A percentile compares a stretch with the other conserved stretches of the same genome.
Evolutionary conservation across 176 grass and related monocot species (phyloP).

Genomic region (Oryza nivara): DNA sequence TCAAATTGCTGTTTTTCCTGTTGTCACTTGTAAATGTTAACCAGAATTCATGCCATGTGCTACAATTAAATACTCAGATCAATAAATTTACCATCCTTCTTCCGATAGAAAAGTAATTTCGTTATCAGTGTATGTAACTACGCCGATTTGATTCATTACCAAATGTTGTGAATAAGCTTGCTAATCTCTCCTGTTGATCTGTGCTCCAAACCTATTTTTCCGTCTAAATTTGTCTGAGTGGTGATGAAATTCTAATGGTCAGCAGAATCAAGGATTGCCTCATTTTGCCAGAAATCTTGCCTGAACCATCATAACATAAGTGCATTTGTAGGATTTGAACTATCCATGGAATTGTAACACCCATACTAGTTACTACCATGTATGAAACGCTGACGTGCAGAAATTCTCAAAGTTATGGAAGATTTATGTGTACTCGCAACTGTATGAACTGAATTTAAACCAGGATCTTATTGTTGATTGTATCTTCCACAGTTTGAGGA

Average conservation of each 20-base stretch:
- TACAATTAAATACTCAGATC: not conserved
- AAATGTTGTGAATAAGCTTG: not conserved
- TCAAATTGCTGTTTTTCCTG: not conserved
- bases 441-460: not conserved
- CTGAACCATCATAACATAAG: not conserved
- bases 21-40: not conserved
- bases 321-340: not conserved
- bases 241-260: not conserved
- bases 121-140: not conserved
- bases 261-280: not conserved
- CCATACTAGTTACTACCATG: not conserved
- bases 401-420: not conserved
- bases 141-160: not conserved
- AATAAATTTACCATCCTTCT: not conserved
- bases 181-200: too few species aligned
- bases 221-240: not conserved
- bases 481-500: slow-evolving; percentile 58
- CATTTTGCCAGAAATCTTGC: not conserved
- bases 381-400: not conserved
- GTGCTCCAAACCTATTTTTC: not conserved
- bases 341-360: not conserved
- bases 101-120: not conserved
- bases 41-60: not conserved
- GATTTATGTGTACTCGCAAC: not conserved
- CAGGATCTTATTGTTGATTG: not conserved